A percentile compares a stretch with the other conserved stretches of the same genome.
Conservation (phyloP, 2,329 filamentous ascomycete genomes). For the Cladosporium colombiae region DNA sequence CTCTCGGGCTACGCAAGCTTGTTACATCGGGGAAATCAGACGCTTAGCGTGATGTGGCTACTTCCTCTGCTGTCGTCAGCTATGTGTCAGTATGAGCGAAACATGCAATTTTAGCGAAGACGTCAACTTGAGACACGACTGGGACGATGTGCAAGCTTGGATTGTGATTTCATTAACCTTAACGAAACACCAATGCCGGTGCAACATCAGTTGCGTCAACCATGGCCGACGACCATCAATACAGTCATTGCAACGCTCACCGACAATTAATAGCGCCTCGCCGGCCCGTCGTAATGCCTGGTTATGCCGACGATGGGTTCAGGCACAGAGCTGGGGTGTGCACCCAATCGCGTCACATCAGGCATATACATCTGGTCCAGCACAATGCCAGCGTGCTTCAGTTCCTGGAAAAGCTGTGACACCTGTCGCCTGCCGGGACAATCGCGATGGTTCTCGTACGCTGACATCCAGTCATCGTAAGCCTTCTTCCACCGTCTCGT, state of each 20-base stretch:
- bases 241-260: too few species aligned
- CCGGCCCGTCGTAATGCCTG: not conserved
- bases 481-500: not conserved
- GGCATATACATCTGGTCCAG: not conserved
- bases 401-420: not conserved
- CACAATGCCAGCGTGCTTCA: conserved; percentile 5
- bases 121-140: not conserved
- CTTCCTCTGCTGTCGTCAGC: not conserved
- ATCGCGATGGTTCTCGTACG: conserved; percentile 10
- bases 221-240: not conserved
- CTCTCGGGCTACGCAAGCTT: not conserved
- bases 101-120: not conserved
- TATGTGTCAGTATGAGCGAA: not conserved
- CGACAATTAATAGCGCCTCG: not conserved
- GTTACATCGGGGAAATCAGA: not conserved
- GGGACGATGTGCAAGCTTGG: not conserved
- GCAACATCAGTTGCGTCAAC: not conserved
- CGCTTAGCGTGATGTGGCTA: not conserved
- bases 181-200: not conserved
- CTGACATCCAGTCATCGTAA: conserved; percentile 6
- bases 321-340: not conserved
- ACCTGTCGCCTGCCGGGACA: not conserved
- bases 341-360: not conserved
- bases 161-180: not conserved
- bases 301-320: not conserved